Percentiles rank a stretch among this genome's conserved stretches.
These are phyloP conservation scores for Volvox africanus DNA, from an alignment of 139 green algal species.

Conservation along the genomic window DNA sequence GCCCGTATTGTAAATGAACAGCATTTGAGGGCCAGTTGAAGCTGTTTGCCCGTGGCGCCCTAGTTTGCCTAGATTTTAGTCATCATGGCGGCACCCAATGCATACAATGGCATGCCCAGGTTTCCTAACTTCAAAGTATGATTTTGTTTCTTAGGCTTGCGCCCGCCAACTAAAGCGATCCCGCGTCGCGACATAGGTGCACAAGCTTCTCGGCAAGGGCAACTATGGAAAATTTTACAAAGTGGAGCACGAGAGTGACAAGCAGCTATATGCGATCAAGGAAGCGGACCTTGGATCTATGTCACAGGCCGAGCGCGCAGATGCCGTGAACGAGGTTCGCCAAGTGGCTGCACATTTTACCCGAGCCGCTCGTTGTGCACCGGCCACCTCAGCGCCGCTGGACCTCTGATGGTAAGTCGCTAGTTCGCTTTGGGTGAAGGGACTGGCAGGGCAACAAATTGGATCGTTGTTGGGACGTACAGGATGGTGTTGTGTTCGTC, in stretches of 20 bases:
- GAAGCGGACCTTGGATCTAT: slow-evolving; percentile 83
- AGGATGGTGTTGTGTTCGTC: too few relatives aligned
- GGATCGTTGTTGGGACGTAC: too few relatives aligned
- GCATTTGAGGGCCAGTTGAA: too few relatives aligned
- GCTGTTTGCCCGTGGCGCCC: neutral
- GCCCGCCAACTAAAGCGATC: neutral
- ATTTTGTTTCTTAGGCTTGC: neutral
- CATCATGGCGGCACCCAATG: neutral
- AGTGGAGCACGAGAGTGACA: slow-evolving; percentile 72
- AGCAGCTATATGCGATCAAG: slow-evolving; percentile 82
- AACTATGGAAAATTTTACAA: slow-evolving; percentile 84
- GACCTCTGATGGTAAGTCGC: slow-evolving; percentile 28
- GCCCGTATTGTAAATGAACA: too few relatives aligned
- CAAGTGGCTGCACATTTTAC: slow-evolving; percentile 49
- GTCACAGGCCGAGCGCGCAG: slow-evolving; percentile 70
- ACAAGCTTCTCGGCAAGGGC: slow-evolving; percentile 83
- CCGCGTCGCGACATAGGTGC: slow-evolving; percentile 60
- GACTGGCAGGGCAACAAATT: too few relatives aligned
- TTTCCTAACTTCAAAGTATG: slow-evolving; percentile 30
- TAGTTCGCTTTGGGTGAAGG: too few relatives aligned
- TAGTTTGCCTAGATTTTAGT: too few relatives aligned
- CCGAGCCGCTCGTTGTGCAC: neutral
- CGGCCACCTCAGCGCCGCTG: neutral
- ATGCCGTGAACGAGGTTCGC: slow-evolving; percentile 85
- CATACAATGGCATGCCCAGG: slow-evolving; percentile 8